Percentiles rank a stretch among this genome's conserved stretches.
These are phyloP conservation scores for Auricularia sp. DNA, from an alignment of 768 basidiomycete genomes.

Conservation along the genomic window DNA sequence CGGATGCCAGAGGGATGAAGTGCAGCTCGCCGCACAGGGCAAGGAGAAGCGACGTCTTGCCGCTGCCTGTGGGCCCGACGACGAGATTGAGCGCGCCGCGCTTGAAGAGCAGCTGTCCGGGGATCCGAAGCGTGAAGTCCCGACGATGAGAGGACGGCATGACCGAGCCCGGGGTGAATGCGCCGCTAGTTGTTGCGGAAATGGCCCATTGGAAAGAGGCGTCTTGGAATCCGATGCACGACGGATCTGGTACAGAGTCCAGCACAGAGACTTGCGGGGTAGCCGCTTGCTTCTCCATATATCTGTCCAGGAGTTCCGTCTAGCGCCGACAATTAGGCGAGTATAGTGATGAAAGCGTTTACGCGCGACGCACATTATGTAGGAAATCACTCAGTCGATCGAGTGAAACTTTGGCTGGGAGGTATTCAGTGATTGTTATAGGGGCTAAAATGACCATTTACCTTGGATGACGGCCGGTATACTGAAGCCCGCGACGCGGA, in stretches of 20 bases:
- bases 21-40: conserved; percentile 6
- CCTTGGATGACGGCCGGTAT: conserved; percentile 19
- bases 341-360: not conserved
- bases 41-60: conserved; percentile 6
- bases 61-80: conserved; percentile 6
- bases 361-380: not conserved
- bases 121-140: not conserved
- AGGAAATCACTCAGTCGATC: not conserved
- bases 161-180: too few species aligned
- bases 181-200: conserved; percentile 1
- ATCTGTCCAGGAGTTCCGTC: conserved; percentile 25
- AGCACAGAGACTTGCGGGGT: too few species aligned
- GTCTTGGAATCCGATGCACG: conserved; percentile 3
- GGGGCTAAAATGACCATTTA: not conserved
- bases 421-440: not conserved
- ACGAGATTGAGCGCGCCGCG: conserved; percentile 7
- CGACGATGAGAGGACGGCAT: too few species aligned
- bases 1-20: conserved; percentile 12
- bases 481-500: conserved; percentile 25
- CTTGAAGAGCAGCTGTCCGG: conserved; percentile 5
- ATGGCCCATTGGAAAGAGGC: conserved; percentile 10
- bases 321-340: conserved; percentile 4
- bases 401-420: not conserved
- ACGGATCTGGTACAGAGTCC: not conserved
- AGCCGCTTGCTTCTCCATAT: conserved; percentile 5